phyloP scores from a whole-genome alignment of 768 basidiomycete genomes.

The Inosperma sp. region DNA sequence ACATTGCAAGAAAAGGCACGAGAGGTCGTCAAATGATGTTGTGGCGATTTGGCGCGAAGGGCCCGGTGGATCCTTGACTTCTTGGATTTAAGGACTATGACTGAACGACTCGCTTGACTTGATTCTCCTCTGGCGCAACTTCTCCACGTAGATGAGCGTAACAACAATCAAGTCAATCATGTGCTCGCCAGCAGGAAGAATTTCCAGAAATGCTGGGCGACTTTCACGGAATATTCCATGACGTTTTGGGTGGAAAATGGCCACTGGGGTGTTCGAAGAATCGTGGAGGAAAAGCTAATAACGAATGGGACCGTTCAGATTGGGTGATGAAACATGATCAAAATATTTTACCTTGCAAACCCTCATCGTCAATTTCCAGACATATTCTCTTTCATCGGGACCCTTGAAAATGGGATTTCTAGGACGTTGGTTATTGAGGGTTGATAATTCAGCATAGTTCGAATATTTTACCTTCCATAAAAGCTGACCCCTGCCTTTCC shows the following conservation, averaged over 20 bases:
- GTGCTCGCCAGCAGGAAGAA: conserved; percentile 17
- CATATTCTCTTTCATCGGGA: conserved; percentile 8
- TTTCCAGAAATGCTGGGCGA: conserved; percentile 16
- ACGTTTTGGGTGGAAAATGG: conserved; percentile 10
- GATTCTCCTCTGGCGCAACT: conserved; percentile 13
- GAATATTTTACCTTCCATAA: conserved; percentile 14
- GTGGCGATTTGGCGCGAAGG: too few relatives aligned
- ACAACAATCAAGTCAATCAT: conserved; percentile 21
- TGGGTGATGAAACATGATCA: not conserved
- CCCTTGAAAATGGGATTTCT: conserved; percentile 10
- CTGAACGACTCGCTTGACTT: too few relatives aligned
- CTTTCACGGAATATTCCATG: not conserved
- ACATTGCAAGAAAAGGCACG: too few relatives aligned
- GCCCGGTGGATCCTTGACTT: too few relatives aligned
- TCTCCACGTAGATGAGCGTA: conserved; percentile 22
- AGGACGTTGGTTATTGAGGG: not conserved
- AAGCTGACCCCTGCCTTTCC: conserved; percentile 4
- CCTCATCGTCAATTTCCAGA: conserved; percentile 6
- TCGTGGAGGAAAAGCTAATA: conserved; percentile 11
- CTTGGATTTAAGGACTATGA: too few relatives aligned
- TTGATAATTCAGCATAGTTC: not conserved
- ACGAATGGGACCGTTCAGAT: not conserved
- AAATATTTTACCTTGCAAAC: conserved; percentile 5
- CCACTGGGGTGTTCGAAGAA: conserved; percentile 13
- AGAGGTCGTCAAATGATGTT: too few relatives aligned